Base-by-base conservation (phyloP, 2,329 filamentous ascomycete genomes). In the Colletotrichum echinochloae region DNA sequence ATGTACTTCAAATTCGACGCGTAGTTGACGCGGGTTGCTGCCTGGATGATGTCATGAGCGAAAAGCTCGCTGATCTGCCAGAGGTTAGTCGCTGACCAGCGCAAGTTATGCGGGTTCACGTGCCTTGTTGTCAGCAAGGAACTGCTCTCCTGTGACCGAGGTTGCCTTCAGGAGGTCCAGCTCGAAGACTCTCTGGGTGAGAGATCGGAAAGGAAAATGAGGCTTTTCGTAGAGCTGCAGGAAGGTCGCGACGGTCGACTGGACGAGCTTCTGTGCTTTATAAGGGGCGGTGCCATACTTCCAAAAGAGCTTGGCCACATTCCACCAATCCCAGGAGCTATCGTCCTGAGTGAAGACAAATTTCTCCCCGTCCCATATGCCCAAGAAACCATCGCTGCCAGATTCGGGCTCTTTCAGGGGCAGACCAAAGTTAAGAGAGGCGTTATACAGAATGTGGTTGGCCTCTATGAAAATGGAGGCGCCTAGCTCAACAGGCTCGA, bases 21-120 rank as follows among this genome's bases (percentile, higher is more conserved):
- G 81, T 98, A 99, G 80, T 98, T 98, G 73, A 98, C 95, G 26
- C 96, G 88, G 0, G 96, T 98, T 67, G 91, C 92, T 1, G 95
- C 94, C 81, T 98, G 95, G 33, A 98, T 89, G 57, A 99, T 89
- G 60, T 99, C 94, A 18, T 89, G 88, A 0, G 91, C 85, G 78
- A 97, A 98, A 0, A 83, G 78, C 0, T 85, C 82, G 30, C 87
- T 85, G 66, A 98, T 90, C 76, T 90, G 46, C 3, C 0, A n/a
- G 5, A 30, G 1, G 35, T 74, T 30, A 70, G 69, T 55, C 18
- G 28, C 46, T 44, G 11, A 54, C 64, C 12, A 35, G 30, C 49
- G 12, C 5, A 41, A 18, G 7, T 20, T 33, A 48, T 51, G 20
- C 11, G n/a, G n/a, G 4, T 46, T 61, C 14, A 74, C 73, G 71